Conservation (phyloP, 1,284 basidiomycete species). For the Sphagnurus paluster region DNA sequence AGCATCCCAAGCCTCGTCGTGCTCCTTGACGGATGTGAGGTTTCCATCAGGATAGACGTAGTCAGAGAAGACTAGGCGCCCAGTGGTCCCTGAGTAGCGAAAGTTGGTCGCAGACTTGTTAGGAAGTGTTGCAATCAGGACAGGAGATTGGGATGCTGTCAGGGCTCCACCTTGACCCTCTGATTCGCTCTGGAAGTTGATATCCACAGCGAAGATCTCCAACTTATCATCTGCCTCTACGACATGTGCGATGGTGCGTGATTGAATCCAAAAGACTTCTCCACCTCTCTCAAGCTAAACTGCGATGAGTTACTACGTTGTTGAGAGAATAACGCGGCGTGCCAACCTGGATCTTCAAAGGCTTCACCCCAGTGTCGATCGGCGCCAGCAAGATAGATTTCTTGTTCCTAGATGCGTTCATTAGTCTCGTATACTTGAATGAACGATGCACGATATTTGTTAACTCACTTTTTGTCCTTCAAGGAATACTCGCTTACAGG, state of each 20-base stretch:
- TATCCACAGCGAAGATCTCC: slow-evolving; percentile 57
- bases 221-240: slow-evolving; percentile 54
- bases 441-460: background rate
- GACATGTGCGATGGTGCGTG: slow-evolving; percentile 66
- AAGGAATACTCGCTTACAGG: slow-evolving; percentile 71
- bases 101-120: slow-evolving; percentile 70
- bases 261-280: slow-evolving; percentile 75
- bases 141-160: slow-evolving; percentile 35
- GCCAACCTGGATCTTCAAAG: slow-evolving; percentile 50
- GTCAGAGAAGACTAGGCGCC: slow-evolving; percentile 72
- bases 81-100: slow-evolving; percentile 54
- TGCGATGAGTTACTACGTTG: too few relatives aligned
- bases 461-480: slow-evolving; percentile 65
- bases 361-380: slow-evolving; percentile 47
- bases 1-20: slow-evolving; percentile 71
- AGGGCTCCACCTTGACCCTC: slow-evolving; percentile 25
- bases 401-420: slow-evolving; percentile 52
- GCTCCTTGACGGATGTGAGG: slow-evolving; percentile 60
- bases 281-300: slow-evolving; percentile 61
- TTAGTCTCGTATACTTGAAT: slow-evolving; percentile 4
- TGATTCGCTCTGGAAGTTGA: slow-evolving; percentile 39
- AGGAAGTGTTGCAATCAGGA: slow-evolving; percentile 62
- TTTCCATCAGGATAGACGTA: slow-evolving; percentile 76
- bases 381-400: slow-evolving; percentile 67
- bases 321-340: background rate